Conservation (phyloP, 306 rosid species). For the Vigna hirtella region DNA sequence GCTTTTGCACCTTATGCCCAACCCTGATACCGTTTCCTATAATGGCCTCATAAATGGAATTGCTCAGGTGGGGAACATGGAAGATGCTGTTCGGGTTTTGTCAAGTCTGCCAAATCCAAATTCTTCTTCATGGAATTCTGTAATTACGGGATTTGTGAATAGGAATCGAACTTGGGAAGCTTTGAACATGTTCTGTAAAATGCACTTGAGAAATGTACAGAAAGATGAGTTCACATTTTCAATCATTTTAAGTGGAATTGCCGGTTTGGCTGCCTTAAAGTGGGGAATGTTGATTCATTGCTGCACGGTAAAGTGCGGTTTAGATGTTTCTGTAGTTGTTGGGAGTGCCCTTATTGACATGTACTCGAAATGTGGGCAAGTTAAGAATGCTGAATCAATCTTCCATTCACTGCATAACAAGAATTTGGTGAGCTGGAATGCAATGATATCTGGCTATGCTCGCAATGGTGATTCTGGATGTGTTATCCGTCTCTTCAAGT, state of each 20-base stretch:
- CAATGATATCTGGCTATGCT: slow-evolving; percentile 71
- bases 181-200: slow-evolving; percentile 58
- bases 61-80: slow-evolving; percentile 63
- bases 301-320: slow-evolving; percentile 58
- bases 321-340: slow-evolving; percentile 62
- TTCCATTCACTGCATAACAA: slow-evolving; percentile 55
- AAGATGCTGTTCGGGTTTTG: slow-evolving; percentile 61
- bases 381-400: slow-evolving; percentile 56
- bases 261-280: slow-evolving; percentile 60
- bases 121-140: slow-evolving; percentile 79
- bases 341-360: slow-evolving; percentile 72
- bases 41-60: slow-evolving; percentile 72
- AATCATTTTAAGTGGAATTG: slow-evolving; percentile 67
- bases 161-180: slow-evolving; percentile 62
- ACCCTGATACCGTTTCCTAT: slow-evolving; percentile 64
- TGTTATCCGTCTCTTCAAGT: slow-evolving; percentile 57
- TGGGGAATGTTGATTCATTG: slow-evolving; percentile 77
- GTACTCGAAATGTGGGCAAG: slow-evolving; percentile 84
- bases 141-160: slow-evolving; percentile 73
- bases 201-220: slow-evolving; percentile 56
- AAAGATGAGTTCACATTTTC: slow-evolving; percentile 80
- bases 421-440: slow-evolving; percentile 77
- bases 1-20: slow-evolving; percentile 61
- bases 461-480: slow-evolving; percentile 56
- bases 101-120: slow-evolving; percentile 62